Percentiles rank a stretch among this genome's conserved stretches.
phyloP scores from a whole-genome alignment of 768 basidiomycete genomes.

The Cyclocybe aegerita region DNA sequence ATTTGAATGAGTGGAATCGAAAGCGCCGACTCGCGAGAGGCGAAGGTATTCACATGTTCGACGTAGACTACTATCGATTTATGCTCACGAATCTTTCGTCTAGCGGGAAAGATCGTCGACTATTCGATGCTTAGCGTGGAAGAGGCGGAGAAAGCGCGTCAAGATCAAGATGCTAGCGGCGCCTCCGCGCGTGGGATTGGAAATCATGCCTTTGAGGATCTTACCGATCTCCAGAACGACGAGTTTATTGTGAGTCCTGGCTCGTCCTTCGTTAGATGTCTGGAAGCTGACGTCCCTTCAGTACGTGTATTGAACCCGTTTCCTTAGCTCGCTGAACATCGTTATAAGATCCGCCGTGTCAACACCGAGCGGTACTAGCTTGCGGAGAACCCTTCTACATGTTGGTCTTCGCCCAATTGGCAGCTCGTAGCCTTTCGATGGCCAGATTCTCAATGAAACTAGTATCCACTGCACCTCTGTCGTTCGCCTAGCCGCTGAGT shows the following conservation, averaged over 20 bases:
- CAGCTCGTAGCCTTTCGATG: too few species aligned
- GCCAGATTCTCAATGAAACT: too few species aligned
- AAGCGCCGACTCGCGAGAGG: constrained; percentile 14
- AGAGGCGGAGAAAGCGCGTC: constrained; percentile 8
- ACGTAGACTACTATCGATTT: not conserved
- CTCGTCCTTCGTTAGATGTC: too few species aligned
- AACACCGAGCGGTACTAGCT: too few species aligned
- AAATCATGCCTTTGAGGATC: constrained; percentile 19
- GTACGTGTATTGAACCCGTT: too few species aligned
- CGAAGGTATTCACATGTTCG: constrained; percentile 9
- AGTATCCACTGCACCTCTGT: too few species aligned
- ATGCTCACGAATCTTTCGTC: not conserved
- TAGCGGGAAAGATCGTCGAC: constrained; percentile 17
- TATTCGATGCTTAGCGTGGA: constrained; percentile 15
- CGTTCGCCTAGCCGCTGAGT: too few species aligned
- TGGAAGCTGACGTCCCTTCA: too few species aligned
- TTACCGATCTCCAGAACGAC: constrained; percentile 23
- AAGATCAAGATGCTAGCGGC: not conserved
- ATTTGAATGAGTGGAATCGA: constrained; percentile 13
- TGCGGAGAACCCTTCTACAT: too few species aligned
- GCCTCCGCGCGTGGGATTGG: not conserved
- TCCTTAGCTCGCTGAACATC: too few species aligned
- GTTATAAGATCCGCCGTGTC: too few species aligned
- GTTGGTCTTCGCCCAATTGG: too few species aligned
- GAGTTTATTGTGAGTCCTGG: constrained; percentile 21